Evolutionary conservation across 2,329 filamentous ascomycete species (phyloP), one percentile per base, ranked within the genome.

Genomic region (Emericellopsis cladophorae): DNA sequence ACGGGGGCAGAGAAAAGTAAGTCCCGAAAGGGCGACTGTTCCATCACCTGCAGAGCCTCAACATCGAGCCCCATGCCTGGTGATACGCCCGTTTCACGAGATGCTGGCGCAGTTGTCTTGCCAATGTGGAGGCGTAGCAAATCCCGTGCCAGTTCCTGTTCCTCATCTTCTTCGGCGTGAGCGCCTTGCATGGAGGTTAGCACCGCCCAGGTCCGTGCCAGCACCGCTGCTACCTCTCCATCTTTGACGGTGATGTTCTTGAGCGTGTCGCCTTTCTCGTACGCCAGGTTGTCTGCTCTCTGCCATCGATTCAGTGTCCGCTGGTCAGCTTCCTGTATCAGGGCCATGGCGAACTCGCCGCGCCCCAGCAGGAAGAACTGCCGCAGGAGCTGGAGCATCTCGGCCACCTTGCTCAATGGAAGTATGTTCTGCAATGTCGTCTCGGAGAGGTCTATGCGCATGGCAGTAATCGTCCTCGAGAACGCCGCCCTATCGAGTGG

Each of bases 301-400:
- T 71, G 76, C 70, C 84, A 85, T 39, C 86, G 78, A 47, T 76
- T 79, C n/a, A 77, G 73, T 21, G 92, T 73, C 49, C 79, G 82
- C 41, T 82, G 76, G 49, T 95, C 87, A 1, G 90, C 87, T 61
- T 95, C 85, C 31, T 81, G 76, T 1, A 93, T 86, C 22, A 98
- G 62, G 0, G 84, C 81, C 61, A 92, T 79, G 16, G 89, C 87
- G 57, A 98, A 98, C 57, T 96, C 92, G 40, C 90, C 90, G 29
- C 86, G 76, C 1, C 84, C 82, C 1, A 98, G 70, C 3, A 98
- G 71, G 49, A 95, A 86, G 60, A 94, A 95, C 42, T 92, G 81
- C 37, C 89, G 75, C 1, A 95, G 68, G 8, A 95, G 68, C 23
- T 78, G 76, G 12, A 96, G 66, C 39, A 84, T 77, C 47, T 92